Evolutionary conservation across 2,329 filamentous ascomycete species (phyloP), one percentile per base, ranked within the genome.

Genomic region (Remersonia thermophila): DNA sequence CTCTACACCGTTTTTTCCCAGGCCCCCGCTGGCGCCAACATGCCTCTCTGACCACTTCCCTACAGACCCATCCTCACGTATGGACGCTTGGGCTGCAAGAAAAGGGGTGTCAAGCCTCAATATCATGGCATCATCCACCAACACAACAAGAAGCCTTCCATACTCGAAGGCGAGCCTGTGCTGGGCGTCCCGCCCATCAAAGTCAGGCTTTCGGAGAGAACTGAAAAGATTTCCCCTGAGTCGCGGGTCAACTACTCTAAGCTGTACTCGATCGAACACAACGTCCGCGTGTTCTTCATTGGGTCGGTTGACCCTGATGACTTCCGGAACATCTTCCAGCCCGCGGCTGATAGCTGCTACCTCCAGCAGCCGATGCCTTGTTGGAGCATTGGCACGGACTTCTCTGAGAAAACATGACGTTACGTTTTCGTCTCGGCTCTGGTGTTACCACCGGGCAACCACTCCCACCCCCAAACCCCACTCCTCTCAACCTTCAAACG

Each of bases 201-300:
- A 18, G 57, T 71, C 29, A 51, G 58, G 1, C 60, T 73, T 14
- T 55, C 51, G 11, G 33, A 14, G 53, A 58, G 3, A 51, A 56
- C 11, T 23, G 67, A 74, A 40, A 61, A 53, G 36, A 57, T 75
- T 6, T 57, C 58, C 9, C 57, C 45, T 20, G 63, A 68, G 41
- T 76, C 71, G 10, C 64, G 71, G 4, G 61, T 73, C 44, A 73
- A 75, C 52, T 75, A 74, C 50, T 65, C 67, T 4, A 74, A 74
- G 43, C 55, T 69, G 5, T 59, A 64, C 18, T 71, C 68, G 3
- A 58, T 76, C 17, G 69, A 74, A 50, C 71, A 75, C 53, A 76
- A 76, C 46, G 56, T 66, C 45, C 64, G 60, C 31, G 67, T 75
- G n/a, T 60, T 66, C 45, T 73, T 75, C 47, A 66, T 76, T 35